Conservation (phyloP, 2,329 filamentous ascomycete genomes). For the Hypoxylon sp. region DNA sequence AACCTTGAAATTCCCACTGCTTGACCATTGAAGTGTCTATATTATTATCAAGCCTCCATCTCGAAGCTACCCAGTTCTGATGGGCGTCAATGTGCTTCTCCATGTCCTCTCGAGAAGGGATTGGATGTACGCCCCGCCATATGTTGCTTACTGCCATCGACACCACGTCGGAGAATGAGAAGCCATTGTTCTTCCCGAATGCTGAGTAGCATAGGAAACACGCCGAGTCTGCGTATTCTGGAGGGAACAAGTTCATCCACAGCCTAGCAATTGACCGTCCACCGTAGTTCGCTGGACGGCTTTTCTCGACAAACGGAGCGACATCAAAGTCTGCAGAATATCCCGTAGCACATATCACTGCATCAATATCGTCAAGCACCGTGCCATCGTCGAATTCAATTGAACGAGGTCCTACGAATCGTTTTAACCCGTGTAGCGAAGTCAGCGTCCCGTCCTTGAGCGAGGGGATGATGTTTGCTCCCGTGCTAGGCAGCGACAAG, state of each 20-base stretch:
- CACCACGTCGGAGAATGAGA: conserved; percentile 56
- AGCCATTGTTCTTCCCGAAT: conserved; percentile 53
- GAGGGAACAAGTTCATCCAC: conserved; percentile 60
- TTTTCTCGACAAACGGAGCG: conserved; percentile 46
- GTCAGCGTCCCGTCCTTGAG: conserved; percentile 51
- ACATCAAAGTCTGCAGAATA: conserved; percentile 57
- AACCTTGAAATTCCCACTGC: conserved; percentile 55
- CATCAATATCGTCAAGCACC: conserved; percentile 52
- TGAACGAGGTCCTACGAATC: conserved; percentile 38
- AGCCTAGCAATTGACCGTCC: conserved; percentile 52
- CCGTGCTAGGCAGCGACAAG: conserved; percentile 47
- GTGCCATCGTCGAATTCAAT: conserved; percentile 55
- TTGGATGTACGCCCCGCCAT: conserved; percentile 54
- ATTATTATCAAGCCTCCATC: conserved; percentile 44
- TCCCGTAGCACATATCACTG: conserved; percentile 56
- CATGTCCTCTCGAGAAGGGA: conserved; percentile 54
- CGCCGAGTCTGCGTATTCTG: conserved; percentile 57
- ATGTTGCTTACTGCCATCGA: conserved; percentile 60
- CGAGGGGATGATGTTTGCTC: conserved; percentile 50
- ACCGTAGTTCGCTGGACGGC: conserved; percentile 47
- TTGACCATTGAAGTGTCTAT: conserved; percentile 46
- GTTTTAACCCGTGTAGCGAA: conserved; percentile 51
- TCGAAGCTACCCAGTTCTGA: conserved; percentile 50
- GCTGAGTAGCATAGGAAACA: conserved; percentile 55
- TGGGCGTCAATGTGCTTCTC: conserved; percentile 49